Percentiles rank a stretch among this genome's conserved stretches.
These are phyloP conservation scores for Fragaria ananassa DNA, from an alignment of 306 rosid species.

Conservation along the genomic window DNA sequence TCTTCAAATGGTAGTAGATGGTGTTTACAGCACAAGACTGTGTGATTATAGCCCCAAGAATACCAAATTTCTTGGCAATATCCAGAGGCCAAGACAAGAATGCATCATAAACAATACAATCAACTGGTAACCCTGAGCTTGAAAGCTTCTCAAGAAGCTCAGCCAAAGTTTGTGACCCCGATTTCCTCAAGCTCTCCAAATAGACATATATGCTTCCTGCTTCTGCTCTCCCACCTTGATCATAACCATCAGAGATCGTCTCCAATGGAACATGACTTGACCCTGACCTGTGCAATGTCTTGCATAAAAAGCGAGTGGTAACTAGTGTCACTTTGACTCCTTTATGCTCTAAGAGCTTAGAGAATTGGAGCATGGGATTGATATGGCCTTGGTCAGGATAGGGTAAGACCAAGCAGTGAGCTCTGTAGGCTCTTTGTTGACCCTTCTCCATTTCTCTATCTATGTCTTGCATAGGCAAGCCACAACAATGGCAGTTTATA, in stretches of 20 bases:
- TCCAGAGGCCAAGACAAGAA: constrained; percentile 39
- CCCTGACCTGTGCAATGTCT: neutral
- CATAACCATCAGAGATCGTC: constrained; percentile 46
- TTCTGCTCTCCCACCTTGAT: neutral
- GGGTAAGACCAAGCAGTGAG: constrained; percentile 34
- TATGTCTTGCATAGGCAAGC: neutral
- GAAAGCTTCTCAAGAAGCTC: constrained; percentile 30
- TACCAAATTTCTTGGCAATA: constrained; percentile 35
- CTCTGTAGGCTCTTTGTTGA: constrained; percentile 9
- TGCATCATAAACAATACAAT: constrained; percentile 41
- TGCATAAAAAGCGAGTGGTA: constrained; percentile 22
- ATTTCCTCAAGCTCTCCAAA: constrained; percentile 12
- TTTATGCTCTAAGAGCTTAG: constrained; percentile 38
- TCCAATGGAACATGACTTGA: constrained; percentile 7
- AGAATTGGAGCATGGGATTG: constrained; percentile 41
- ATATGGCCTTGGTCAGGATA: constrained; percentile 49
- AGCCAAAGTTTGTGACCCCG: constrained; percentile 27
- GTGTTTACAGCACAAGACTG: constrained; percentile 27
- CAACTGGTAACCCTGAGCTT: constrained; percentile 13
- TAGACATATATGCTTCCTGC: neutral
- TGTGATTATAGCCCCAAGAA: constrained; percentile 30
- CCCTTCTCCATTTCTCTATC: constrained; percentile 15
- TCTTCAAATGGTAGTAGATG: constrained; percentile 26
- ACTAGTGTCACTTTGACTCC: constrained; percentile 33
- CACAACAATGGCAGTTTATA: neutral